These are phyloP conservation scores for Didymella glomerata DNA, from an alignment of 2,329 filamentous ascomycete genomes.

Conservation along the genomic window DNA sequence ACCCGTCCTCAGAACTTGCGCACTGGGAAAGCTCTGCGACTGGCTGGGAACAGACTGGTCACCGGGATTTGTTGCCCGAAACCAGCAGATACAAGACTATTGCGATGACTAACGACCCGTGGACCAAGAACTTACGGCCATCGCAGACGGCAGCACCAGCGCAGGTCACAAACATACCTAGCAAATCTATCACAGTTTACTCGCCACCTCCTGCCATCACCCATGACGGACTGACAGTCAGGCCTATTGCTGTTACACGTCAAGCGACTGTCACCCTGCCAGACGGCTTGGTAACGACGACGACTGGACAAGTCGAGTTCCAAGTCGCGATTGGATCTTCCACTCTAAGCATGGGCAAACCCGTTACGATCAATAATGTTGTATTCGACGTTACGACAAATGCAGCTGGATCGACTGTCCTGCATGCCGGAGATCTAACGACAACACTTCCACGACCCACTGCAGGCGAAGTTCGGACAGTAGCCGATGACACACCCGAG, in stretches of 20 bases:
- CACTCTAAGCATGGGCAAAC: conserved; percentile 14
- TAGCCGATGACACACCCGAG: background rate
- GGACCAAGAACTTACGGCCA: conserved; percentile 1
- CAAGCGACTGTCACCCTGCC: background rate
- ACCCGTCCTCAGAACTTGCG: background rate
- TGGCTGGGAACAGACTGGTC: background rate
- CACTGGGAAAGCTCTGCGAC: conserved; percentile 3
- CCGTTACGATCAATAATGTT: conserved; percentile 25
- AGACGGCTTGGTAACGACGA: conserved; percentile 2
- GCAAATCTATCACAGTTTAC: conserved; percentile 5
- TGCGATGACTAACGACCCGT: background rate
- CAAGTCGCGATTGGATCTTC: conserved; percentile 23
- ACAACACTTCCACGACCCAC: conserved; percentile 23
- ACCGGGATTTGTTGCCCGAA: background rate
- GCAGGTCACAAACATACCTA: background rate
- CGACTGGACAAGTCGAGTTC: conserved; percentile 7
- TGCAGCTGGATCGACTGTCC: conserved; percentile 23
- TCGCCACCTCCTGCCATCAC: conserved; percentile 5
- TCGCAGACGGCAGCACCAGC: background rate
- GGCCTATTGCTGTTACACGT: conserved; percentile 1
- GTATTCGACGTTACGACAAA: conserved; percentile 25
- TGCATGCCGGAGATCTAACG: conserved; percentile 26
- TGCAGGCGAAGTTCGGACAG: conserved; percentile 8
- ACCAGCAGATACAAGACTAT: conserved; percentile 1
- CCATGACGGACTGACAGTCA: background rate